Conservation (phyloP, 2,329 filamentous ascomycete species). For the Penicillium sp. region DNA sequence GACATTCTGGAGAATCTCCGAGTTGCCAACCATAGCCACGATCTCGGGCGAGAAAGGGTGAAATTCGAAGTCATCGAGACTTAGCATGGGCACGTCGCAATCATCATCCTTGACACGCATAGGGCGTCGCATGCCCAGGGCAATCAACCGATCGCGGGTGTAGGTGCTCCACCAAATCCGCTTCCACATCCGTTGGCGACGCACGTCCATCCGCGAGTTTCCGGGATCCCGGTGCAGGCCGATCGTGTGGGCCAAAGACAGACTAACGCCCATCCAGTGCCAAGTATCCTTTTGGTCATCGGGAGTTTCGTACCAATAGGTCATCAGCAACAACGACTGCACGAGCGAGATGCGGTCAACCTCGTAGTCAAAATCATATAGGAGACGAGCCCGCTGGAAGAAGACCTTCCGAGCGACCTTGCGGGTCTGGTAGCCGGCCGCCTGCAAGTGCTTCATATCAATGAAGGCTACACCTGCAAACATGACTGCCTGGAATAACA, state of each 20-base stretch:
- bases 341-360: constrained; percentile 84
- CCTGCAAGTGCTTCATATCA: constrained; percentile 71
- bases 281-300: constrained; percentile 97
- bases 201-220: constrained; percentile 70
- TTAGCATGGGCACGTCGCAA: constrained; percentile 89
- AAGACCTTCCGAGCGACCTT: constrained; percentile 84
- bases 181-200: constrained; percentile 83
- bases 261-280: constrained; percentile 98
- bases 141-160: constrained; percentile 89
- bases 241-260: constrained; percentile 89
- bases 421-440: constrained; percentile 73
- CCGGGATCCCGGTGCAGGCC: constrained; percentile 84
- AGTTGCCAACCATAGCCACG: constrained; percentile 66
- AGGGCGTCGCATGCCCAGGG: constrained; percentile 87
- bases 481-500: constrained; percentile 93
- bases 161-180: constrained; percentile 98
- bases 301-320: constrained; percentile 95
- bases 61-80: constrained; percentile 80
- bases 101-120: constrained; percentile 91
- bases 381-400: constrained; percentile 81
- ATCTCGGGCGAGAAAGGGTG: constrained; percentile 65
- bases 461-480: constrained; percentile 89
- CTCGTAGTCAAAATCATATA: constrained; percentile 97
- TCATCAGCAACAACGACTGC: constrained; percentile 86
- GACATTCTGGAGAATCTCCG: constrained; percentile 67